Base-by-base conservation (phyloP, 2,329 filamentous ascomycete species). In the Claviceps fusiformis region DNA sequence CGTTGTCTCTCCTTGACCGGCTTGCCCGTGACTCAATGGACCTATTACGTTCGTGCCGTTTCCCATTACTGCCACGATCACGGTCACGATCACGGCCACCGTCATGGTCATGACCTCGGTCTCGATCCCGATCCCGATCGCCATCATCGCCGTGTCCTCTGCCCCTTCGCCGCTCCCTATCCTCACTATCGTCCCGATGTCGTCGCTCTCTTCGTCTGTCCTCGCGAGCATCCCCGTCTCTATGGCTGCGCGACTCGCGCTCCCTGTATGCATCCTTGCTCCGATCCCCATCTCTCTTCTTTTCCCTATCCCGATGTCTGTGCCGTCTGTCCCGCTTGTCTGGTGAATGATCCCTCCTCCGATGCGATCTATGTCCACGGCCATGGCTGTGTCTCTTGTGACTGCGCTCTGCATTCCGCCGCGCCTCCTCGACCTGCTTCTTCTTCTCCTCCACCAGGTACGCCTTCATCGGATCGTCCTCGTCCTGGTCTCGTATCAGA, bases 391-490 rank as follows among this genome's bases (percentile, higher is more conserved):
- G 74, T 63, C 70, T 77, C 54, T 70, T 68, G 57, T 75, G 71
- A 60, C 71, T 76, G 62, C 73, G 78, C 15, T 77, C 73, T 56
- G 75, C 62, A 65, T 71, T 64, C 70, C 78, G 76, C 75, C 61
- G 70, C 3, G 89, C 91, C 56, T 80, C 79, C 54, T 86, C 82
- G 13, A 95, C 80, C 67, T 95, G 89, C 66, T 89, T 89, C 70
- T 87, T 90, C 78, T 97, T 96, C 71, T 95, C 87, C 59, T 92
- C 81, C 53, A 96, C 83, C 59, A 97, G 67, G 63, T 88, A 96
- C 43, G 82, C 83, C 71, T 95, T 96, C 93, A 98, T 98, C 0
- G 93, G 93, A 68, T 98, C 93, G 58, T 97, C 92, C 29, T 96
- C 91, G 60, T 97, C 93, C 60, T 95, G 86, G 17, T 92, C 84